phyloP scores from a whole-genome alignment of 1,284 basidiomycete genomes.

The Cryptococcus sp. region DNA sequence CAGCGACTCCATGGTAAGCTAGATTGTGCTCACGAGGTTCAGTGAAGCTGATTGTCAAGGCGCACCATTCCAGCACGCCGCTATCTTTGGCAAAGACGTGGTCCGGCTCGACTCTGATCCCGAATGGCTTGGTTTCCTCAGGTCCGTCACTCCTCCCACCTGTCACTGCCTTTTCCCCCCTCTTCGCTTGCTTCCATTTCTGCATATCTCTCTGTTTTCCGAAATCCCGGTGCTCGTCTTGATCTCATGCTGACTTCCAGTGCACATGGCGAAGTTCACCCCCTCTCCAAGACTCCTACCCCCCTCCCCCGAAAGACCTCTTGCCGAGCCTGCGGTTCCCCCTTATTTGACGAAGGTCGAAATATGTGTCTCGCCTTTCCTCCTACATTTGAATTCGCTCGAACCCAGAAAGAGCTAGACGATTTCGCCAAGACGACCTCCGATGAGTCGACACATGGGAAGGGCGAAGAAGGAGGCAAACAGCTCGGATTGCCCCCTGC shows the following conservation, averaged over 20 bases:
- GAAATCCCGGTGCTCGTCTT: not conserved
- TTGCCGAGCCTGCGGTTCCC: slow-evolving; percentile 29
- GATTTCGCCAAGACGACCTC: not conserved
- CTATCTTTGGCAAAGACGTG: slow-evolving; percentile 28
- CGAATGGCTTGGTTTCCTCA: slow-evolving; percentile 30
- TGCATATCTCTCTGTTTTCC: not conserved
- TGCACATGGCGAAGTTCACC: slow-evolving; percentile 33
- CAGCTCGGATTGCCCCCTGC: slow-evolving; percentile 21
- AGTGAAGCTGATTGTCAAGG: slow-evolving; percentile 9
- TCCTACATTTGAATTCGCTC: slow-evolving; percentile 28
- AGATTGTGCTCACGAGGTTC: not conserved
- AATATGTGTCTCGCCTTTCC: slow-evolving; percentile 39
- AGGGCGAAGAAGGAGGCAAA: slow-evolving; percentile 10
- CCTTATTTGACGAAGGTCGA: slow-evolving; percentile 32
- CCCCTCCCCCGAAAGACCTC: slow-evolving; percentile 32
- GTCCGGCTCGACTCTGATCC: slow-evolving; percentile 22
- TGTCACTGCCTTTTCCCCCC: not conserved
- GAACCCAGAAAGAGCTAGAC: slow-evolving; percentile 21
- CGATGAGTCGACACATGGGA: slow-evolving; percentile 9
- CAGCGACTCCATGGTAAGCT: slow-evolving; percentile 31
- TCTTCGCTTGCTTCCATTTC: not conserved
- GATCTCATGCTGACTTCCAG: slow-evolving; percentile 5
- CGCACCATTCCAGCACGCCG: slow-evolving; percentile 27
- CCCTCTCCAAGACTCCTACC: slow-evolving; percentile 25
- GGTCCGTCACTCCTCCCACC: slow-evolving; percentile 5